Conservation (phyloP, 2,329 filamentous ascomycete species). For the Xylariaceae sp. region DNA sequence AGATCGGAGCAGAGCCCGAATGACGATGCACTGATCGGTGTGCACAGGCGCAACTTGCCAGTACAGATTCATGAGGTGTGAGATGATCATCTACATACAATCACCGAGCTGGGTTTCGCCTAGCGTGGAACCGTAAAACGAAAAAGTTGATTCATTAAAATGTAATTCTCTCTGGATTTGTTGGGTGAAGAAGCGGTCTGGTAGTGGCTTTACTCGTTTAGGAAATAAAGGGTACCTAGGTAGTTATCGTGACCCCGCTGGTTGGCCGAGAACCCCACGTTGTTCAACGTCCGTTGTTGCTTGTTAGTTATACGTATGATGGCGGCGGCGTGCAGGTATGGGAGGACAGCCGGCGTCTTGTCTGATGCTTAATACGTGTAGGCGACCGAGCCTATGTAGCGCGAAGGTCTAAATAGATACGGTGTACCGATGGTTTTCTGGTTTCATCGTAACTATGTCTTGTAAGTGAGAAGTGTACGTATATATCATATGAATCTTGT, state of each 20-base stretch:
- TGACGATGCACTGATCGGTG: not conserved
- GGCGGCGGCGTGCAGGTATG: constrained; percentile 5
- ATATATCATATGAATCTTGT: not conserved
- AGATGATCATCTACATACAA: constrained; percentile 2
- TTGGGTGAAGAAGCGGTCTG: constrained; percentile 35
- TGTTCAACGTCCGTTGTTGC: constrained; percentile 17
- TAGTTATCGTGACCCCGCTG: constrained; percentile 34
- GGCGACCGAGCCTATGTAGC: no score
- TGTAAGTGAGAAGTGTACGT: constrained; percentile 3
- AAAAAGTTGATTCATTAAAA: constrained; percentile 15
- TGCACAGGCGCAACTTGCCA: not conserved
- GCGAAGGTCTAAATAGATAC: no score
- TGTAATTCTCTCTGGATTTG: constrained; percentile 21
- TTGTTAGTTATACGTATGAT: no score
- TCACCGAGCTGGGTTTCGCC: constrained; percentile 11
- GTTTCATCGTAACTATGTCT: not conserved
- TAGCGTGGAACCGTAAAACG: constrained; percentile 11
- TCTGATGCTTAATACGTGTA: no score
- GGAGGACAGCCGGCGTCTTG: constrained; percentile 12
- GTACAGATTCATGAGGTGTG: not conserved
- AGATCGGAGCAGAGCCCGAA: not conserved
- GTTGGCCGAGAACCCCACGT: constrained; percentile 24
- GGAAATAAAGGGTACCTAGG: constrained; percentile 22
- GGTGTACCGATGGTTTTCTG: constrained; percentile 3
- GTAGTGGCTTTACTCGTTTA: constrained; percentile 25